Evolutionary conservation across 768 basidiomycete genomes (phyloP), one percentile per base, ranked within the genome.

Genomic region (Mycena amicta): DNA sequence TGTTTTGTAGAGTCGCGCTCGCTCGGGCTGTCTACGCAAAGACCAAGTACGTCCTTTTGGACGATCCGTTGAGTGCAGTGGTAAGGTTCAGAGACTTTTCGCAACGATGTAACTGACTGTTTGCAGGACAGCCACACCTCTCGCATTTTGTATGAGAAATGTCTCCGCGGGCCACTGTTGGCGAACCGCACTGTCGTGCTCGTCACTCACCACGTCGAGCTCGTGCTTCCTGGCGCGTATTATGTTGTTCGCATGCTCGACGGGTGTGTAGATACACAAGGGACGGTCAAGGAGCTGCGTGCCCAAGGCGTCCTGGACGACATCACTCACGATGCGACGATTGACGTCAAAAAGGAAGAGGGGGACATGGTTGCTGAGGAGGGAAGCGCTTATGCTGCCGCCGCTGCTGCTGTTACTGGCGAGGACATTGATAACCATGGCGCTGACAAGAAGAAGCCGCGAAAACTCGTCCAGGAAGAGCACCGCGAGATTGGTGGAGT

Each of bases 151-250:
- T 87, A 80, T 59, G 86, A 89, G 30, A 78, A 79, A 47, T 81
- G 91, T 26, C 70, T 94, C 37, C 75, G 80, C 4, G 92, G 92
- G 0, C 84, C 84, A 1, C 76, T 94, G 22, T 67, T 92, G 3
- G 76, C 75, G 1, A 77, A 84, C 53, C 82, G 92, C 28, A 93
- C 92, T 0, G 87, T 93, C 30, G 77, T 81, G 66, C 77, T 89
- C 3, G 91, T 94, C 31, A 92, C 91, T 0, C 92, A 94, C 60
- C 92, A 93, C 66, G 86, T 93, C 26, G 89, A 93, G 50, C 81
- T 95, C 1, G 86, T 93, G 18, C 81, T 92, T 5, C 87, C 91
- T 0, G 86, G 84, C 0, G 83, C 89, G 0, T 67, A 86, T 64
- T 92, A 92, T 65, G 73, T 93, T 2, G 80, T 93, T 5, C 84